Evolutionary conservation across 805 yeast genomes (phyloP).

Genomic region (Metschnikowia koreensis): DNA sequence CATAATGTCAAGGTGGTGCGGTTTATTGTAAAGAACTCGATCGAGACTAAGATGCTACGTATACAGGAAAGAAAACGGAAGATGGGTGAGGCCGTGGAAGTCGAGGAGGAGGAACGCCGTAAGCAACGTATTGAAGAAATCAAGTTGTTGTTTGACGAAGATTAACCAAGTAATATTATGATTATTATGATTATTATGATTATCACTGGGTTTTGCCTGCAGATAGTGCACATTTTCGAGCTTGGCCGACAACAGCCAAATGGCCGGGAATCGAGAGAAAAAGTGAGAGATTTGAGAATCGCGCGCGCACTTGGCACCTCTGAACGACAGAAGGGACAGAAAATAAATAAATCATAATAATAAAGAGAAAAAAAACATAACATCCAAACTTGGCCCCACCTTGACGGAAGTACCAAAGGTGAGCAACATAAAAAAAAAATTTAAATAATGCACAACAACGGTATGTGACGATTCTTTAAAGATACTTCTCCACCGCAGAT

Average conservation of each 20-base stretch:
- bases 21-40: constrained; percentile 77
- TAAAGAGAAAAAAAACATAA: background rate
- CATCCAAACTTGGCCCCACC: background rate
- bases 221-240: too few relatives aligned
- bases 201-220: background rate
- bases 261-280: too few relatives aligned
- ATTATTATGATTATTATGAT: background rate
- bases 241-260: too few relatives aligned
- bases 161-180: background rate
- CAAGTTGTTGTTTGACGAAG: constrained; percentile 58
- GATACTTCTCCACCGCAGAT: too few relatives aligned
- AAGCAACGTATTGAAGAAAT: constrained; percentile 71
- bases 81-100: constrained; percentile 75
- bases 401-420: constrained; percentile 7
- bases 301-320: background rate
- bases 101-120: constrained; percentile 71
- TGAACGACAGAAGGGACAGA: background rate
- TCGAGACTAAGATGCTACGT: constrained; percentile 83
- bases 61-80: constrained; percentile 84
- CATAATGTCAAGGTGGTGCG: constrained; percentile 70
- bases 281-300: too few relatives aligned
- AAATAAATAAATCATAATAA: background rate
- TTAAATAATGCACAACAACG: constrained; percentile 6
- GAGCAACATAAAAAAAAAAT: background rate
- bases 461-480: constrained; percentile 3